Evolutionary conservation across 768 basidiomycete genomes (phyloP), one percentile per base, ranked within the genome.

Genomic region (Lentinula guzmanii): DNA sequence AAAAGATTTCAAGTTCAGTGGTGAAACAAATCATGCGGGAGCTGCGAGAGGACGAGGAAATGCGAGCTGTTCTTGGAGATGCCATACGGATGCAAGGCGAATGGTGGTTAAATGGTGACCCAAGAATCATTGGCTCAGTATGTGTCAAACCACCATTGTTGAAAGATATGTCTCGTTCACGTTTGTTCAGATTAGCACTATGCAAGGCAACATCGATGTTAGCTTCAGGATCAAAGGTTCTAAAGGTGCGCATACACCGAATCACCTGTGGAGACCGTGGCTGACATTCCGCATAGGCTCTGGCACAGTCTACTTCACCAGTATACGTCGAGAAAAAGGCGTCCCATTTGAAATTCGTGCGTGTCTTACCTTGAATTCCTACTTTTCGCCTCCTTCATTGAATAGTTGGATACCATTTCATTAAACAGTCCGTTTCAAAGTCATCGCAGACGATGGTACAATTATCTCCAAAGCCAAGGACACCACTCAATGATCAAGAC

Each of bases 221-320:
- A 82, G 80, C 61, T 82, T 83, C 67, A 75, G 81, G 16, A 65
- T 84, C 3, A 83, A 80, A 63, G 83, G 83, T 1, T 77, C 80
- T 50, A 76, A 71, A 69, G 76, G 83, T 77, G 4, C 43, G 74
- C 24, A 41, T 56, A 42, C 18, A 21, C 24, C 2, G 0, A 10
- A 2, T 57, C 10, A 31, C 48, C 41, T 33, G 28, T 33, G 34
- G 5, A 24, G 10, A 16, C 18, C n/a, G 3, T 8, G 28, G 0
- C 37, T 58, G 5, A 52, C 37, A 50, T 35, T 9, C 18, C 33
- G 9, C 16, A 0, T 42, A 83, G 82, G 75, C 3, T 72, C 78
- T 16, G 83, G 83, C 8, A 85, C 82, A 13, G 67, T 85, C 1
- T 85, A 85, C 65, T 85, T 85, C 68, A 85, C 83, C 4, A 84